Percentiles rank a stretch among this genome's conserved stretches.
These are phyloP conservation scores for Zygoascus tannicola DNA, from an alignment of 805 yeast genomes.

Conservation along the genomic window DNA sequence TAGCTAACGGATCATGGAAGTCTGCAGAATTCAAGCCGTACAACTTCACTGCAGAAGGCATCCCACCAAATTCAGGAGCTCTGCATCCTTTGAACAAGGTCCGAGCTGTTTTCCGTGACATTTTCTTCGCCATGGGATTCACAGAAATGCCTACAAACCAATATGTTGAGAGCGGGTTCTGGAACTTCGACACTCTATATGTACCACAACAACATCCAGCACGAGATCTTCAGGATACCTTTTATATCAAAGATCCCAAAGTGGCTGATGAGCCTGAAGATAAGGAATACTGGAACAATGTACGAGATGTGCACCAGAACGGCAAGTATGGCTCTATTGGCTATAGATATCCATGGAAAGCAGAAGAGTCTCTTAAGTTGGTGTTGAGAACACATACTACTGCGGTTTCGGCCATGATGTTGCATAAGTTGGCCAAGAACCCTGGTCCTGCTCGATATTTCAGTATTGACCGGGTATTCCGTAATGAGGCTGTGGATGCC, in stretches of 20 bases:
- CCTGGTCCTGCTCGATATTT: slow-evolving; percentile 82
- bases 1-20: slow-evolving; percentile 73
- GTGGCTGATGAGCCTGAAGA: slow-evolving; percentile 78
- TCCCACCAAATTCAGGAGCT: slow-evolving; percentile 79
- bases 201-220: slow-evolving; percentile 99
- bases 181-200: slow-evolving; percentile 94
- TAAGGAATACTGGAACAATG: slow-evolving; percentile 63
- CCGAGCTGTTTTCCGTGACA: slow-evolving; percentile 94
- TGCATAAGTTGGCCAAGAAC: slow-evolving; percentile 72
- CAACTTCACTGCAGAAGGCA: slow-evolving; percentile 93
- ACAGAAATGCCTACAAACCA: slow-evolving; percentile 98
- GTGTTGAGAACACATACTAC: slow-evolving; percentile 98
- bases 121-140: slow-evolving; percentile 96
- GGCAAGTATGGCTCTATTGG: slow-evolving; percentile 95
- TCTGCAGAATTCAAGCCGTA: slow-evolving; percentile 82
- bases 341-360: slow-evolving; percentile 96
- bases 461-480: slow-evolving; percentile 96
- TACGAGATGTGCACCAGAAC: slow-evolving; percentile 74
- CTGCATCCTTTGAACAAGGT: slow-evolving; percentile 95
- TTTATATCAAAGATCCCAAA: slow-evolving; percentile 89
- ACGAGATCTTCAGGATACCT: slow-evolving; percentile 96
- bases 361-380: slow-evolving; percentile 78
- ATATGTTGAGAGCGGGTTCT: slow-evolving; percentile 95
- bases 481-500: slow-evolving; percentile 99
- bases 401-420: slow-evolving; percentile 81